Base-by-base conservation (phyloP, 129 eudicot genomes). In the Oenanthe sinensis region DNA sequence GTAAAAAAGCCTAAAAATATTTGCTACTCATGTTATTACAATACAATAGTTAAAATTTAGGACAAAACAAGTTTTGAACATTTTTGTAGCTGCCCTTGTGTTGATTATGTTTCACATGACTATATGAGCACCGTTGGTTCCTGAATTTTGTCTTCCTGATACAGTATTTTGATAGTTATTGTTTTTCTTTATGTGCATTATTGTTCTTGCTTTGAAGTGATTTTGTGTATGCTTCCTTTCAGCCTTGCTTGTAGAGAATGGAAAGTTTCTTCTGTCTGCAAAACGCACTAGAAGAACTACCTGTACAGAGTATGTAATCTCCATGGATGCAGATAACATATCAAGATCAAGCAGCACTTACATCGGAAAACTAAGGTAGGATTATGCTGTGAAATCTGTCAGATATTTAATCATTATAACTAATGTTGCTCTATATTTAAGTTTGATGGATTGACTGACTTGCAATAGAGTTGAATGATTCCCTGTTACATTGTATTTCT, bases 321-420 rank as follows among this genome's bases (percentile, higher is more conserved):
- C 97, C 30, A 92, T 88, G 91, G 91, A 89, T 77, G 92, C 89
- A 14, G 92, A 89, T 67, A 86, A 92, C 69, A 92, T 92, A 74
- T 92, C 97, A 24, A 86, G 95, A 86, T 89, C 97, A 77, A 92
- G 92, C 82, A 92, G 78, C 87, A 89, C 96, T 22, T 92, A 92
- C 58, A 88, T 92, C 24, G 97, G 97, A 81, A 92, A 92, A 81
- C 86, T 92, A 54, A 92, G 97, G 97, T 92, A 74, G 50, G 54
- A 79, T 70, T 67, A 0, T 44, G 28, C 19, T 43, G 20, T 19
- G 30, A 22, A 71, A 71, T 43, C 43, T 39, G 15, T 62, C 17
- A 63, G 11, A 54, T 19, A 2, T 30, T 28, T 63, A 12, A 6
- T 6, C 36, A 0, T 26, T 30, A 28, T 22, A 62, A 0, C 69